phyloP scores from a whole-genome alignment of 805 yeast species.

The Pichia phayaonensis region DNA sequence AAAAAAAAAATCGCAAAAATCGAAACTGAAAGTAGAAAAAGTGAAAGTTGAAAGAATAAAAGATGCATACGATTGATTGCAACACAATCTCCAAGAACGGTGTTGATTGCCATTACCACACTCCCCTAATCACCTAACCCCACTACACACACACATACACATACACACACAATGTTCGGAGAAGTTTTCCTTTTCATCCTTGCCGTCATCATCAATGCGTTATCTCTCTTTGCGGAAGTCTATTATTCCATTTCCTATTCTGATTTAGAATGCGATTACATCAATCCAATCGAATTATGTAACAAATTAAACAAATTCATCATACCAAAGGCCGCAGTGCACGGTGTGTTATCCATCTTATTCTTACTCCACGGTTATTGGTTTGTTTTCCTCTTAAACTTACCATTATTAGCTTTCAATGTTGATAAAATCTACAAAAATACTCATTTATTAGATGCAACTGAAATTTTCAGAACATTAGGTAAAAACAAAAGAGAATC shows the following conservation, averaged over 20 bases:
- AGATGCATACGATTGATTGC: no score
- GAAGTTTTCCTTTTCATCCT: conserved; percentile 51
- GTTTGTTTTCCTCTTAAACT: conserved; percentile 77
- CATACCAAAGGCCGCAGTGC: conserved; percentile 83
- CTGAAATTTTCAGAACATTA: conserved; percentile 93
- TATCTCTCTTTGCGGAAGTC: conserved; percentile 84
- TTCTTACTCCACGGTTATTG: conserved; percentile 86
- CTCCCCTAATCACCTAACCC: no score
- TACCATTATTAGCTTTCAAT: conserved; percentile 81
- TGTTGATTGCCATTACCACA: neutral
- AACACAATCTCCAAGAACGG: neutral
- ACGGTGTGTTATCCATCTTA: conserved; percentile 59
- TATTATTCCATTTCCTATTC: conserved; percentile 93
- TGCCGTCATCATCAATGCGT: conserved; percentile 79
- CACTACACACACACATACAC: no score
- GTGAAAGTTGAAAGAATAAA: no score
- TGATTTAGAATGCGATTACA: conserved; percentile 92
- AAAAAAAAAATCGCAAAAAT: no score
- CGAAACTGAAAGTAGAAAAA: no score
- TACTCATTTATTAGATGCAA: conserved; percentile 86
- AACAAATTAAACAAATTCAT: conserved; percentile 84
- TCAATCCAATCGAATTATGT: conserved; percentile 95
- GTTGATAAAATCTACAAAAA: conserved; percentile 70
- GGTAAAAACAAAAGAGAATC: conserved; percentile 89
- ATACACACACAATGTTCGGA: conserved; percentile 20